phyloP scores from a whole-genome alignment of 177 flowering plant genomes.

The Vitis hybrid region DNA sequence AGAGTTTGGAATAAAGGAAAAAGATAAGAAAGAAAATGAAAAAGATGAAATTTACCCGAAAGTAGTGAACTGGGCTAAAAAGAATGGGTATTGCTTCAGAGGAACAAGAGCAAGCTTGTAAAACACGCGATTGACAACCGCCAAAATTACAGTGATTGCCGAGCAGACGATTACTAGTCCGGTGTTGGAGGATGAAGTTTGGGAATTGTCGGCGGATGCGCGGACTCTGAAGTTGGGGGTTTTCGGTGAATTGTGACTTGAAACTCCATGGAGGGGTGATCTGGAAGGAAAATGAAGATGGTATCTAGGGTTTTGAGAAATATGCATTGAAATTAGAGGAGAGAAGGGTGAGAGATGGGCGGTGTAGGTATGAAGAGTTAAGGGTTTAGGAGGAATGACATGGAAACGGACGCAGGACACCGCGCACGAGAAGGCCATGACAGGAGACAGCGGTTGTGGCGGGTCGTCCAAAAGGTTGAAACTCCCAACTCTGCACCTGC shows the following conservation, averaged over 20 bases:
- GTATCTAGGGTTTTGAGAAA: slow-evolving; percentile 3
- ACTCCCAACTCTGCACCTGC: no score
- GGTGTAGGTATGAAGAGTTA: background rate
- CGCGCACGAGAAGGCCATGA: slow-evolving; percentile 1
- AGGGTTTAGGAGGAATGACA: background rate
- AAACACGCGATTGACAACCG: slow-evolving; percentile 78
- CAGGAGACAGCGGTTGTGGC: background rate
- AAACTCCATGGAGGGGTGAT: background rate
- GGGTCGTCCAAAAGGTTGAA: no score
- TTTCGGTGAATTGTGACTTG: background rate
- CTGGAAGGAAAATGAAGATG: background rate
- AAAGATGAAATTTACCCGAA: slow-evolving; percentile 51
- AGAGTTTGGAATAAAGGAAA: no score
- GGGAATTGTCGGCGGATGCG: slow-evolving; percentile 21
- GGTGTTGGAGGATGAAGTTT: slow-evolving; percentile 6
- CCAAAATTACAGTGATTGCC: slow-evolving; percentile 50
- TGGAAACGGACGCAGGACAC: background rate
- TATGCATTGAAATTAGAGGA: background rate
- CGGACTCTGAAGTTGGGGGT: slow-evolving; percentile 17
- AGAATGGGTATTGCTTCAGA: slow-evolving; percentile 82
- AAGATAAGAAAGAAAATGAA: background rate
- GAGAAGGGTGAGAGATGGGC: background rate
- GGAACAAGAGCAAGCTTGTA: slow-evolving; percentile 96
- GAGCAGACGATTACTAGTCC: slow-evolving; percentile 34
- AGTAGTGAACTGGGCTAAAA: slow-evolving; percentile 80